These are phyloP conservation scores for Trichosporon ovoides DNA, from an alignment of 1,284 basidiomycete genomes.

Conservation along the genomic window DNA sequence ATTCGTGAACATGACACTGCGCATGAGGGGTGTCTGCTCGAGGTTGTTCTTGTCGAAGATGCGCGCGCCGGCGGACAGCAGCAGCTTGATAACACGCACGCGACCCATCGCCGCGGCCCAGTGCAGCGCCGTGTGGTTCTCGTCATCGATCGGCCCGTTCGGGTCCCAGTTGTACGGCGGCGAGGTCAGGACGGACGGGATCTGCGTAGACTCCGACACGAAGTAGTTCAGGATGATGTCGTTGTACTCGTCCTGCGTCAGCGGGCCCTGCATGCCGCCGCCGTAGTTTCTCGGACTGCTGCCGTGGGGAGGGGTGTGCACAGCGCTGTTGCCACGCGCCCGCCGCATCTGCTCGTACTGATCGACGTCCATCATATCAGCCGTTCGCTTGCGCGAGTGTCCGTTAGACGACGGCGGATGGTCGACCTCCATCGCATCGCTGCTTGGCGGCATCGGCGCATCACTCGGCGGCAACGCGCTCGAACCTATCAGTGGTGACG, in stretches of 20 bases:
- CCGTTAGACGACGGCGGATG: constrained; percentile 11
- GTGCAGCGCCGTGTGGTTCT: constrained; percentile 94
- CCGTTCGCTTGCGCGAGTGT: constrained; percentile 31
- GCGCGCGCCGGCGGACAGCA: constrained; percentile 90
- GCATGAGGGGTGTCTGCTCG: constrained; percentile 97
- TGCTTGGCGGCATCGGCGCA: constrained; percentile 7
- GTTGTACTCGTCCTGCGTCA: constrained; percentile 61
- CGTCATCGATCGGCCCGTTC: constrained; percentile 96
- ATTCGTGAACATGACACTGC: constrained; percentile 99
- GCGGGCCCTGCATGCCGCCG: constrained; percentile 23
- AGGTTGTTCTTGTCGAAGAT: constrained; percentile 96
- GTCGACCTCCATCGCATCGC: constrained; percentile 20
- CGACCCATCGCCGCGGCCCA: constrained; percentile 99
- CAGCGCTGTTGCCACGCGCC: constrained; percentile 37
- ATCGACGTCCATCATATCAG: constrained; percentile 38
- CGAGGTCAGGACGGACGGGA: constrained; percentile 79
- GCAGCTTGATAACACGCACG: constrained; percentile 89
- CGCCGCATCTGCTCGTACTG: constrained; percentile 36
- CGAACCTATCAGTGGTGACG: constrained; percentile 17
- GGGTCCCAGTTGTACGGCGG: constrained; percentile 92
- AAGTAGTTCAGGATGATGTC: constrained; percentile 99
- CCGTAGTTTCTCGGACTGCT: constrained; percentile 17
- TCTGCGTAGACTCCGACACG: constrained; percentile 92
- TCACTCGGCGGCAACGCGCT: constrained; percentile 9
- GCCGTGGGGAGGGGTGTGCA: constrained; percentile 41